Evolutionary conservation across 768 basidiomycete genomes (phyloP).

Genomic region (Psilocybe sp.): DNA sequence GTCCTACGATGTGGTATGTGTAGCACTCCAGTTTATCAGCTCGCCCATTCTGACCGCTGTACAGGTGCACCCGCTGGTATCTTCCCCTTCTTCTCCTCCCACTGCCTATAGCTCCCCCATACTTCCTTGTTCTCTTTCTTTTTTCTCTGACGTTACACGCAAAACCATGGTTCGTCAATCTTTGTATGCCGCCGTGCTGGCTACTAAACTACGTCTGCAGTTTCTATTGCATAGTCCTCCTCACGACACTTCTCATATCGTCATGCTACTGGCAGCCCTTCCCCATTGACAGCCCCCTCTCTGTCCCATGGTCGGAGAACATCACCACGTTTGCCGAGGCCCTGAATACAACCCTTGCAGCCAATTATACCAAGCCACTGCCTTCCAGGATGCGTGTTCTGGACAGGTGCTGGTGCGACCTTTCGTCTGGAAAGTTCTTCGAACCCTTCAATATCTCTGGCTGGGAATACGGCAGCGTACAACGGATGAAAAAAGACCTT

Average conservation of each 20-base stretch:
- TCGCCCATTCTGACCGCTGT: slow-evolving; percentile 1
- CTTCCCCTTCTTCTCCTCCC: slow-evolving; percentile 74
- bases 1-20: slow-evolving; percentile 52
- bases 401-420: slow-evolving; percentile 88
- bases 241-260: slow-evolving; percentile 80
- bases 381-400: slow-evolving; percentile 62
- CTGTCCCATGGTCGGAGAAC: slow-evolving; percentile 63
- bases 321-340: slow-evolving; percentile 74
- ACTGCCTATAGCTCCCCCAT: slow-evolving; percentile 77
- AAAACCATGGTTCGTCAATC: slow-evolving; percentile 67
- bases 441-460: slow-evolving; percentile 72
- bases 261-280: slow-evolving; percentile 91
- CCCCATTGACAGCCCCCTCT: slow-evolving; percentile 59
- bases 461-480: slow-evolving; percentile 72
- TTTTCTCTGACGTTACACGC: slow-evolving; percentile 78
- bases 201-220: slow-evolving; percentile 32
- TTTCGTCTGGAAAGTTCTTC: slow-evolving; percentile 62
- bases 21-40: not conserved
- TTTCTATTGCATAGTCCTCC: slow-evolving; percentile 83
- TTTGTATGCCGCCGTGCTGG: not conserved
- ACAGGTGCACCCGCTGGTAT: slow-evolving; percentile 86
- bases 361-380: slow-evolving; percentile 37
- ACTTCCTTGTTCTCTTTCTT: slow-evolving; percentile 74
- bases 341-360: slow-evolving; percentile 44
- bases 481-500: slow-evolving; percentile 39